Base-by-base conservation (phyloP, 1,284 basidiomycete genomes). In the Wolfiporia cocos region DNA sequence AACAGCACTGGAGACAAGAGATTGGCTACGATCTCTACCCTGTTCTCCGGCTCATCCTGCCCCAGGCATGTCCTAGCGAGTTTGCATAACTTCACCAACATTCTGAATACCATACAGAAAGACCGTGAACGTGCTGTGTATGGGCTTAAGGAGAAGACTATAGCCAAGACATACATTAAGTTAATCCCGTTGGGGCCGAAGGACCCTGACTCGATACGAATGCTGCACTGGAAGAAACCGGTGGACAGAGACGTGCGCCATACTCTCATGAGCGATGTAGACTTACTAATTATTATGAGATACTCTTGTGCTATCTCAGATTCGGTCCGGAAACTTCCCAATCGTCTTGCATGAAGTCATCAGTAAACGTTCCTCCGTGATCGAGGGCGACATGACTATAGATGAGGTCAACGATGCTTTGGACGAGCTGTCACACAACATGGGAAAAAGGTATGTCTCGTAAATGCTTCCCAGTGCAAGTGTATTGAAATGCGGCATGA, bases 201-300 rank as follows among this genome's bases (percentile, higher is more conserved):
- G 56, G 85, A 87, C 43, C 81, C 81, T 2, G 86, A 92, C 50
- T 86, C 91, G 0, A 73, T 85, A 39, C 76, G 86, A 23, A 65
- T 97, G 34, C 65, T 87, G 37, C 86, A 94, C 52, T 96, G 93
- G 93, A 97, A 93, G 68, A 81, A 79, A 50, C 93, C 92, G 0
- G 76, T 76, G 0, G 81, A 80, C 34, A 69, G 70, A 59, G 65
- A 79, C 49, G 85, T 86, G 49, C 42, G 78, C 64, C 22, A 14
- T 4, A 18, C 22, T 11, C 9, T 29, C 14, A 18, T 5, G 12
- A 20, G 17, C 18, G 7, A 11, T 11, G n/a, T 11, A 15, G 9
- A 12, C 11, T 12, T 5, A 2, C 34, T 12, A 20, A 10, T 23
- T 29, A 11, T 17, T 3, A 39, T 40, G 15, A 49, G 11, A 30